Percentiles rank a stretch among this genome's conserved stretches.
Conservation (phyloP, 2,329 filamentous ascomycete species). For the Aotearoamyces nothofagi region DNA sequence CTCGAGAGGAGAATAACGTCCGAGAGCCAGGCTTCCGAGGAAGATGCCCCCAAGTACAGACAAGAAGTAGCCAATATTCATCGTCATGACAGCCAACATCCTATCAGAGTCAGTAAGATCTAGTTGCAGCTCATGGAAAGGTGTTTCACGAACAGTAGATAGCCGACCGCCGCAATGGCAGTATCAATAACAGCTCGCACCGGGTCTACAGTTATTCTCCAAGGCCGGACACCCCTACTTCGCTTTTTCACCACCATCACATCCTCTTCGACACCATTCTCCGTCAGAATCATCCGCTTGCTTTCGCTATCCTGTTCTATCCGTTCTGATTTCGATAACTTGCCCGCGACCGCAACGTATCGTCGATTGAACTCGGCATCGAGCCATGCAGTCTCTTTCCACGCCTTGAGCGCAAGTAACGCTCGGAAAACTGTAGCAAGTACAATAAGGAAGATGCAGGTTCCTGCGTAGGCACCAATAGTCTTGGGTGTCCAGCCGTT, state of each 20-base stretch:
- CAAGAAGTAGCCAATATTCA: slow-evolving; percentile 74
- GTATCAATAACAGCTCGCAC: slow-evolving; percentile 57
- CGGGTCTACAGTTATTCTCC: slow-evolving; percentile 69
- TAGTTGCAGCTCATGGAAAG: slow-evolving; percentile 1
- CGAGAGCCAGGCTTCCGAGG: slow-evolving; percentile 56
- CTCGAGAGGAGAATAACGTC: too few relatives aligned
- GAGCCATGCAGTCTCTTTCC: slow-evolving; percentile 47
- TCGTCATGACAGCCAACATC: slow-evolving; percentile 86
- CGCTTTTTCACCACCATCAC: slow-evolving; percentile 57
- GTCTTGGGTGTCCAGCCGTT: slow-evolving; percentile 57
- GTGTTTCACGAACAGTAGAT: slow-evolving; percentile 57
- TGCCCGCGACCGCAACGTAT: slow-evolving; percentile 58
- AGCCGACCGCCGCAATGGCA: slow-evolving; percentile 61
- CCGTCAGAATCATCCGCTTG: slow-evolving; percentile 51
- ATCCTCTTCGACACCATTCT: slow-evolving; percentile 68
- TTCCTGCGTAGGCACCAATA: slow-evolving; percentile 64
- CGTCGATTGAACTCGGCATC: slow-evolving; percentile 58
- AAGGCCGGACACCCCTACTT: slow-evolving; percentile 43
- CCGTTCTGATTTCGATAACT: slow-evolving; percentile 23
- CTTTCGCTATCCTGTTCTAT: slow-evolving; percentile 30
- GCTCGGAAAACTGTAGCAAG: slow-evolving; percentile 56
- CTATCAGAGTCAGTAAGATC: slow-evolving; percentile 28
- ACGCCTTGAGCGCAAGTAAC: slow-evolving; percentile 57
- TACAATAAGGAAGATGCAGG: slow-evolving; percentile 78
- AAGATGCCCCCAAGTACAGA: slow-evolving; percentile 70